Conservation (phyloP, 345 rosid genomes). For the Jatropha curcas region DNA sequence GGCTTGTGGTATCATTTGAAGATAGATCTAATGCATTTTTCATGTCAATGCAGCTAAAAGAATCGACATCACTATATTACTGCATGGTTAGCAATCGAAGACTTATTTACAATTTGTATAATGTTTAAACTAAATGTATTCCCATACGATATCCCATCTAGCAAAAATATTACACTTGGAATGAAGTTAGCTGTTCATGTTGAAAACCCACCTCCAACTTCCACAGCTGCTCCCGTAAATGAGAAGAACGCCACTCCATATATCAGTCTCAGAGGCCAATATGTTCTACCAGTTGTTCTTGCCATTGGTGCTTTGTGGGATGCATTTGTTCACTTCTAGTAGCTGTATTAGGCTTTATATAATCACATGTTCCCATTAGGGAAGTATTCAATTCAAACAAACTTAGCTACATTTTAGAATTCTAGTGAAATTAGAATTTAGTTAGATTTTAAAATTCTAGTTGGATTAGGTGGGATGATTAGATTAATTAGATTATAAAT, state of each 20-base stretch:
- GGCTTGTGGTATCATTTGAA: neutral
- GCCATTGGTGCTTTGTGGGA: constrained; percentile 57
- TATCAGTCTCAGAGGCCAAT: constrained; percentile 30
- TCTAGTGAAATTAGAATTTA: too few species aligned
- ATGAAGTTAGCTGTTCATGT: constrained; percentile 70
- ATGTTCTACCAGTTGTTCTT: constrained; percentile 44
- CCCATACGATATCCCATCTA: neutral
- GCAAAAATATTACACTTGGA: constrained; percentile 30
- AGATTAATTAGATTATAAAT: too few species aligned
- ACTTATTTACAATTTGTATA: neutral
- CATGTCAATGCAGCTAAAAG: neutral
- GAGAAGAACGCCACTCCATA: constrained; percentile 38
- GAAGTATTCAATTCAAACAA: too few species aligned
- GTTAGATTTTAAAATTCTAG: too few species aligned
- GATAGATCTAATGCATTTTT: neutral
- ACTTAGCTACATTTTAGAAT: too few species aligned
- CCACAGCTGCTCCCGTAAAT: constrained; percentile 41
- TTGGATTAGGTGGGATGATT: too few species aligned
- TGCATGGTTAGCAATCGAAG: neutral
- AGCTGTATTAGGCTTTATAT: too few species aligned
- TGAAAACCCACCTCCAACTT: constrained; percentile 72
- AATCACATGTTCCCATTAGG: too few species aligned
- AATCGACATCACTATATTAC: neutral
- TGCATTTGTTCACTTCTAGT: constrained; percentile 44
- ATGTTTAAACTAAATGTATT: neutral